phyloP scores from a whole-genome alignment of 2,329 filamentous ascomycete species.

The Paecilomyces formosus region DNA sequence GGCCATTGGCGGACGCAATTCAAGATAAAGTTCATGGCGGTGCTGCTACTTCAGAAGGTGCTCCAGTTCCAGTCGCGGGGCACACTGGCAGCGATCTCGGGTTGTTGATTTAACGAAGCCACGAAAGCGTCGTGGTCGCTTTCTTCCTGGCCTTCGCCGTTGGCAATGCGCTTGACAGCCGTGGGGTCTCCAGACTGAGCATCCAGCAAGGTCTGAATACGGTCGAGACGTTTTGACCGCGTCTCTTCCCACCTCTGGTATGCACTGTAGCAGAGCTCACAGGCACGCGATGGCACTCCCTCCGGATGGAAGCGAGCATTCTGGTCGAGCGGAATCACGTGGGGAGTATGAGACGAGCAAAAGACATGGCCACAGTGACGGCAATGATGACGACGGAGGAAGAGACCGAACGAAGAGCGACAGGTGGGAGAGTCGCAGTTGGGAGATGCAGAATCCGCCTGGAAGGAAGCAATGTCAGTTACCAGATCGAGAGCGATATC shows the following conservation, averaged over 20 bases:
- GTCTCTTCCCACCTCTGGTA: constrained; percentile 50
- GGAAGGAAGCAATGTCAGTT: constrained; percentile 3
- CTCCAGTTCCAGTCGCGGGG: constrained; percentile 57
- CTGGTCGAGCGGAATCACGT: constrained; percentile 55
- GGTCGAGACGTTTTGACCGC: constrained; percentile 43
- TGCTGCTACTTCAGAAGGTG: constrained; percentile 43
- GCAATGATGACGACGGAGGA: constrained; percentile 59
- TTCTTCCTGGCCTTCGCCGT: constrained; percentile 8
- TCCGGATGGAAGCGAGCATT: constrained; percentile 56
- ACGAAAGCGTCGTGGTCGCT: constrained; percentile 11
- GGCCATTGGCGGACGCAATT: background rate
- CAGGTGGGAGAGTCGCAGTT: constrained; percentile 53
- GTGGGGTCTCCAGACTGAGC: constrained; percentile 5
- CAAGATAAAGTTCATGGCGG: background rate
- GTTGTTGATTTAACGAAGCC: constrained; percentile 17
- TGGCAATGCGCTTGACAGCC: background rate
- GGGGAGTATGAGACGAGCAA: constrained; percentile 52
- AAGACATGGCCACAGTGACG: constrained; percentile 60
- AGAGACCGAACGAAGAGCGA: constrained; percentile 52
- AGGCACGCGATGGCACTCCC: constrained; percentile 49
- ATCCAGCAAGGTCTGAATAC: constrained; percentile 35
- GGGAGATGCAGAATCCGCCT: constrained; percentile 52
- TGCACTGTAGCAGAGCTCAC: constrained; percentile 53
- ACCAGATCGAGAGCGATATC: background rate
- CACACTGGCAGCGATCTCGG: constrained; percentile 47